Conservation (phyloP, 2,329 filamentous ascomycete species). For the Xylaria sp. region DNA sequence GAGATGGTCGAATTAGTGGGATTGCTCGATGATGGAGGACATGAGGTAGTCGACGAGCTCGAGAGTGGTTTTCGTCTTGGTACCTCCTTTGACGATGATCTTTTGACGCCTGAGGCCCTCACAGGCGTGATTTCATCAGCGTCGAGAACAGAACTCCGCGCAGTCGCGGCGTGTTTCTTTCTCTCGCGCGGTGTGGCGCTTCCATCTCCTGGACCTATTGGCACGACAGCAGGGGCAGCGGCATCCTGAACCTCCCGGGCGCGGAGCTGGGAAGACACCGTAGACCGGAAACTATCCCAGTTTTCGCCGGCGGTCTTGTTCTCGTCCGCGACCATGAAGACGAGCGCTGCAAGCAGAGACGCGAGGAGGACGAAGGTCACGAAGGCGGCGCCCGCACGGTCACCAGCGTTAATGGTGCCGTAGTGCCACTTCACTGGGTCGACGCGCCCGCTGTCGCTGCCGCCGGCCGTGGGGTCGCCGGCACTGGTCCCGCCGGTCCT, state of each 20-base stretch:
- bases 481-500: constrained; percentile 62
- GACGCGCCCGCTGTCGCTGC: constrained; percentile 58
- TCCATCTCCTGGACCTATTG: not conserved
- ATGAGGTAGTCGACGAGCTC: not conserved
- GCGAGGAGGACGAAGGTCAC: constrained; percentile 68
- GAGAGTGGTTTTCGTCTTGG: constrained; percentile 18
- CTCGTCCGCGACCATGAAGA: constrained; percentile 64
- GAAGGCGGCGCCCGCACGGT: constrained; percentile 76
- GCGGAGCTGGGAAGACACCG: constrained; percentile 9
- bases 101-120: no score
- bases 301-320: constrained; percentile 39
- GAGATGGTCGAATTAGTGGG: no score
- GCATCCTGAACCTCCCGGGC: not conserved
- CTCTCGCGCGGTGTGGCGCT: constrained; percentile 9
- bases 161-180: constrained; percentile 15
- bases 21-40: not conserved
- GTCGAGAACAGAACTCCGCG: not conserved
- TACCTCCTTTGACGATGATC: not conserved
- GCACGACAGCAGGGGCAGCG: not conserved
- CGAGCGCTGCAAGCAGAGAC: constrained; percentile 63
- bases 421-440: constrained; percentile 44
- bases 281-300: constrained; percentile 4
- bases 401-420: constrained; percentile 64
- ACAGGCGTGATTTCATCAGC: not conserved
- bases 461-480: constrained; percentile 60